Evolutionary conservation across 768 basidiomycete species (phyloP).

Genomic region (Boletus reticulatus): DNA sequence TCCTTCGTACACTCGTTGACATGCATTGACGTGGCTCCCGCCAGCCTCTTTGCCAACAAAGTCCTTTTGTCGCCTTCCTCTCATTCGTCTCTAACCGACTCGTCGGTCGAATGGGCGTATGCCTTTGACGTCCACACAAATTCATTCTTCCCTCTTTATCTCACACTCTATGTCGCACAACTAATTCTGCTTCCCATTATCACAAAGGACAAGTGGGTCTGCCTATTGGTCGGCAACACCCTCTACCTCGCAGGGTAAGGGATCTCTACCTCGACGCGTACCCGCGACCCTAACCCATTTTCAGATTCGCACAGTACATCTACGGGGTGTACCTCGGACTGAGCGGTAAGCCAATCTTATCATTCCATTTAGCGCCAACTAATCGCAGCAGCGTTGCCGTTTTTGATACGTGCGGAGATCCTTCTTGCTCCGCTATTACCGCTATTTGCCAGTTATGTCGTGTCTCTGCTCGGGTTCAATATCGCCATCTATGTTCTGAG

Average conservation of each 20-base stretch:
- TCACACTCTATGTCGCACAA: slow-evolving; percentile 87
- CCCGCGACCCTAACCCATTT: slow-evolving; percentile 6
- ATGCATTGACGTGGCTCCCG: slow-evolving; percentile 11
- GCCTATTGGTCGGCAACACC: slow-evolving; percentile 89
- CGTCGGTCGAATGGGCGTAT: slow-evolving; percentile 87
- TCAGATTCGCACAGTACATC: slow-evolving; percentile 84
- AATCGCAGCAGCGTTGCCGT: slow-evolving; percentile 71
- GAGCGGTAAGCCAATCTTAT: slow-evolving; percentile 50
- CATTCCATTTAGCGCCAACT: neutral
- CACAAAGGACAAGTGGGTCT: slow-evolving; percentile 88
- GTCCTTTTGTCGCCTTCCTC: slow-evolving; percentile 70
- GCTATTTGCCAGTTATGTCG: slow-evolving; percentile 79
- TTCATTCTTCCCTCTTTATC: slow-evolving; percentile 92
- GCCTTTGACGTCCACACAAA: slow-evolving; percentile 97
- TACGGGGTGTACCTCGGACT: slow-evolving; percentile 90
- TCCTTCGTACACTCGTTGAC: neutral
- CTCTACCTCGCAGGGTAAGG: slow-evolving; percentile 69
- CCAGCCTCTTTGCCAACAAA: slow-evolving; percentile 69
- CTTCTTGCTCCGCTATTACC: slow-evolving; percentile 90
- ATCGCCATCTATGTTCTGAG: slow-evolving; percentile 78
- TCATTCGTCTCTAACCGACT: slow-evolving; percentile 67
- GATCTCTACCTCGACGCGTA: neutral
- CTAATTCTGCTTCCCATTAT: slow-evolving; percentile 83
- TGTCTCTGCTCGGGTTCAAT: slow-evolving; percentile 89
- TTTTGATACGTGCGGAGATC: slow-evolving; percentile 85